Percentiles rank a stretch among this genome's conserved stretches.
Conservation (phyloP, 371 early-diverging fungal genomes). For the Apophysomyces trapeziformis region DNA sequence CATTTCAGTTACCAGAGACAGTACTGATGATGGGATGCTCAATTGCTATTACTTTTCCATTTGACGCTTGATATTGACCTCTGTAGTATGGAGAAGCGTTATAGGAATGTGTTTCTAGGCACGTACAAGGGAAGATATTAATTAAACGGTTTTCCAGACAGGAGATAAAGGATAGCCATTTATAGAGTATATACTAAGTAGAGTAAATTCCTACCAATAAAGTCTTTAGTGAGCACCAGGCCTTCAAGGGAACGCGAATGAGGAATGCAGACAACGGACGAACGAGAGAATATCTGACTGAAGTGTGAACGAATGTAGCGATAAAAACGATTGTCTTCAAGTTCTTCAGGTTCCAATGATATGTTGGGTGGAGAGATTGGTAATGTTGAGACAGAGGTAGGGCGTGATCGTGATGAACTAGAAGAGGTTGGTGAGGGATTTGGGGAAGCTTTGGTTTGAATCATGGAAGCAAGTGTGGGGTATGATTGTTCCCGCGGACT, state of each 20-base stretch:
- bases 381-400: conserved; percentile 13
- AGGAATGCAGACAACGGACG: conserved; percentile 60
- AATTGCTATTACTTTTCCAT: conserved; percentile 59
- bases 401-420: conserved; percentile 25
- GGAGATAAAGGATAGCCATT: no score
- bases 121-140: conserved; percentile 10
- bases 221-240: conserved; percentile 54
- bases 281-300: conserved; percentile 48
- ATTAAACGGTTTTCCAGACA: conserved; percentile 5
- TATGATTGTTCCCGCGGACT: conserved; percentile 23
- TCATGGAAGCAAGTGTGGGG: conserved; percentile 42
- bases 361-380: conserved; percentile 6
- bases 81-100: conserved; percentile 64
- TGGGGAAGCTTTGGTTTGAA: conserved; percentile 29
- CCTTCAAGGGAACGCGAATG: conserved; percentile 59
- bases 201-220: conserved; percentile 46
- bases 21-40: conserved; percentile 55
- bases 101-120: conserved; percentile 62
- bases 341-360: conserved; percentile 41
- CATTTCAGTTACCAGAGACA: conserved; percentile 43
- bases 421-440: conserved; percentile 30
- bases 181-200: no score
- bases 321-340: conserved; percentile 58
- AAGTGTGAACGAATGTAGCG: conserved; percentile 46
- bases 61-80: conserved; percentile 59